These are phyloP conservation scores for Wallacemonas sp. DNA, from an alignment of 208 protist species.

Conservation along the genomic window DNA sequence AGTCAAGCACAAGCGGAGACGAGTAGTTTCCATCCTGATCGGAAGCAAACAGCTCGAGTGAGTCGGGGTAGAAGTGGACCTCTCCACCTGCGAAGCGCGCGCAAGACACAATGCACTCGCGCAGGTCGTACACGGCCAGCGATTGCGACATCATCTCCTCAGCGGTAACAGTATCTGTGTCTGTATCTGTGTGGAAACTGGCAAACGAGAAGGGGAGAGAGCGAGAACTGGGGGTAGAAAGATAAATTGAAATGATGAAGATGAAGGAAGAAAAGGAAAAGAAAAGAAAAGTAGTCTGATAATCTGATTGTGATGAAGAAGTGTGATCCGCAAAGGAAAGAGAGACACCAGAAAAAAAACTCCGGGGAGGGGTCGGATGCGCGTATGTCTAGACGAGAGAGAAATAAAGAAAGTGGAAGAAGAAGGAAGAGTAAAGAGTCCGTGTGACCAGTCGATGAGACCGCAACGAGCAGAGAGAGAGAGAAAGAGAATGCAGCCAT, in stretches of 20 bases:
- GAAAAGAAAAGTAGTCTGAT: conserved; percentile 3
- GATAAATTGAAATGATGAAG: conserved; percentile 4
- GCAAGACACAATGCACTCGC: conserved; percentile 57
- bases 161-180: conserved; percentile 1
- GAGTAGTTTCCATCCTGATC: conserved; percentile 53
- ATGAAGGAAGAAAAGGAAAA: conserved; percentile 11
- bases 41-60: conserved; percentile 56
- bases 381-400: no score
- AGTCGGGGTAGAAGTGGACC: conserved; percentile 62
- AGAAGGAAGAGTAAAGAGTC: no score
- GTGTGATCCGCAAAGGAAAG: background rate
- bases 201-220: no score
- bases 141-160: conserved; percentile 57
- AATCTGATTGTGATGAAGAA: background rate
- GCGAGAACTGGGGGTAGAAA: no score
- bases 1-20: conserved; percentile 59
- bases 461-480: no score
- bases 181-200: background rate
- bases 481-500: no score
- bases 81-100: conserved; percentile 70
- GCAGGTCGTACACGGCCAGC: conserved; percentile 47
- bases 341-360: no score
- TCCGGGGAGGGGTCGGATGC: no score
- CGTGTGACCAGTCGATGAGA: no score
- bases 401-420: background rate